Base-by-base conservation (phyloP, 169 alveolate genomes). In the Plasmodium vinckei region DNA sequence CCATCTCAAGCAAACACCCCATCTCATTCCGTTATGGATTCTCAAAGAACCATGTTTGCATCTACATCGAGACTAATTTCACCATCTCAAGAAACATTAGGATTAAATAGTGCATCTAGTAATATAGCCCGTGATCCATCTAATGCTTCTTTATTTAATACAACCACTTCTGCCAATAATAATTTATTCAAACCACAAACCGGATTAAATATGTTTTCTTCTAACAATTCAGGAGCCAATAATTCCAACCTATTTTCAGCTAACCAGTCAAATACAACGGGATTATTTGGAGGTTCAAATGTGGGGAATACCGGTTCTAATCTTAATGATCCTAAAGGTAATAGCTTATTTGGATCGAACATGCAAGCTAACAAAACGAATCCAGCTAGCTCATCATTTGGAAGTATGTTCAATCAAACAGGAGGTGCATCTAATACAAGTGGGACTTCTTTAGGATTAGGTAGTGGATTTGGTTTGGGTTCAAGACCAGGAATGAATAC, bases 11-110 rank as follows among this genome's bases (percentile, higher is more conserved):
- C 63, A 15, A 25, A 23, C 19, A 39, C 12, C 1, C 42, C 53
- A 60, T 60, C 60, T 44, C 64, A 53, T 33, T 65, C 87, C 0
- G 5, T 33, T 33, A 4, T 73, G 1, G 73, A 61, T 15, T 60
- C 60, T 59, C 13, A 63, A 9, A 73, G 60, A 73, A 73, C 87
- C 6, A 17, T 25, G 9, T 73, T 27, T 33, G 87, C 39, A n/a
- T 47, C 87, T 1, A 46, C 87, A 9, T 13, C 72, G 0, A 63
- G 87, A 6, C 21, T 64, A 54, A 25, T 15, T 33, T 73, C 87
- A 1, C 61, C 42, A 17, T 73, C 87, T 6, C 68, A 46, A 25
- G 65, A 33, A 21, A 67, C 67, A 49, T 10, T 51, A 9, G 59
- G 17, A 51, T n/a, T n/a, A 51, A n/a, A n/a, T 51, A 51, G 17